Percentiles rank a stretch among this genome's conserved stretches.
These are phyloP conservation scores for Penstemon barbatus DNA, from an alignment of 257 asterid species.

Conservation along the genomic window DNA sequence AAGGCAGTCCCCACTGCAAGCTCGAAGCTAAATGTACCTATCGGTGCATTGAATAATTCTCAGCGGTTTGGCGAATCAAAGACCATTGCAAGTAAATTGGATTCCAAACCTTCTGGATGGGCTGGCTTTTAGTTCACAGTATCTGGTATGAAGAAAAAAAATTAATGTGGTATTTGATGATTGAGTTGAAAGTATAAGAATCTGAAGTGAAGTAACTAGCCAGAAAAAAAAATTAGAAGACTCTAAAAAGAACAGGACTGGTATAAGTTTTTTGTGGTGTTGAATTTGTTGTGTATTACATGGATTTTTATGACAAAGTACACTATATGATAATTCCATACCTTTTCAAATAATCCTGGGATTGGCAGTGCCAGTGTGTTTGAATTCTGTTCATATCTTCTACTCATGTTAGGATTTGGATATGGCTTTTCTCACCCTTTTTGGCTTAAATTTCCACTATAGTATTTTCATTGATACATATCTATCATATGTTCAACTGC, in stretches of 20 bases:
- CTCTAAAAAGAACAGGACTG: not conserved
- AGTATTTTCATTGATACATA: too few relatives aligned
- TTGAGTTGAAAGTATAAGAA: not conserved
- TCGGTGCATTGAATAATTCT: slow-evolving; percentile 43
- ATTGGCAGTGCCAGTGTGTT: not conserved
- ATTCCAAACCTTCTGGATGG: slow-evolving; percentile 94
- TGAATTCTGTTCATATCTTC: too few relatives aligned
- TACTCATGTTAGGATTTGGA: too few relatives aligned
- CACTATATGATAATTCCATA: slow-evolving; percentile 19
- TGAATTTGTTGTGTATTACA: slow-evolving; percentile 37
- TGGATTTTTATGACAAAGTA: not conserved
- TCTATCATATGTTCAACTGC: too few relatives aligned
- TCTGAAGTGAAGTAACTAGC: not conserved
- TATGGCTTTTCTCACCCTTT: too few relatives aligned
- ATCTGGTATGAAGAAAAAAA: not conserved
- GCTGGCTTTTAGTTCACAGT: slow-evolving; percentile 64
- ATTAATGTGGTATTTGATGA: not conserved
- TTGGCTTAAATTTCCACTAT: too few relatives aligned
- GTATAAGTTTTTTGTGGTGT: slow-evolving; percentile 24
- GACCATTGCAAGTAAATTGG: slow-evolving; percentile 49
- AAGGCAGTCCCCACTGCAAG: slow-evolving; percentile 63
- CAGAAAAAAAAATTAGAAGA: too few relatives aligned
- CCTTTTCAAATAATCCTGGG: not conserved
- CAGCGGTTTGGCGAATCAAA: slow-evolving; percentile 54
- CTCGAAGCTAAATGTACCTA: slow-evolving; percentile 42